Base-by-base conservation (phyloP, 164 flowering plant genomes). In the Cinnamomum micranthum region DNA sequence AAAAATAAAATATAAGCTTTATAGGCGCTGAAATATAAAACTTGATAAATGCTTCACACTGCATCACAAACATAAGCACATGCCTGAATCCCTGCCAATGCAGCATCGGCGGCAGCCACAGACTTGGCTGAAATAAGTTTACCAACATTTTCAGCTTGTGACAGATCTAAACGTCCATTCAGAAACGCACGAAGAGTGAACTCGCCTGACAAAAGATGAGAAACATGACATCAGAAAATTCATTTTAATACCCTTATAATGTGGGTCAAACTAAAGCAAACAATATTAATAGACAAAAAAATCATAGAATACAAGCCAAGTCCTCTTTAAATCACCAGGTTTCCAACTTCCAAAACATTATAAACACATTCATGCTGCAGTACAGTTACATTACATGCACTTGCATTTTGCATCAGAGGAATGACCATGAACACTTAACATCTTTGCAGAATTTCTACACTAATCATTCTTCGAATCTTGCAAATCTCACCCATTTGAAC, bases 131-230 rank as follows among this genome's bases (percentile, higher is more conserved):
- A 85, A 73, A 96, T 78, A 65, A 96, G 83, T 50, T 86, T 91
- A 69, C 80, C 93, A 78, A 93, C 88, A 81, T 88, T 89, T 86
- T 95, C 99, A 65, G 98, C 99, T 85, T 95, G 98, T 65, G 97
- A 85, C 41, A 95, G 97, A 81, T 95, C 98, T 71, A 95, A 83
- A 2, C 99, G 96, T n/a, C 99, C 99, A 88, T 95, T 93, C 22
- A 95, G 80, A 78, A 92, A 95, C 24, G 99, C 99, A 69, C 98
- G 92, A 20, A 92, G 88, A 35, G 99, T 95, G 81, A 95, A 95
- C 86, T 95, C 98, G 23, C 99, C 98, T 95, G 77, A 64, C 25
- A 75, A 33, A 72, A 41, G 52, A 28, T 31, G 12, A 73, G 50
- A n/a, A 69, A 41, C 11, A 11, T 1, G 15, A 20, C 9, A 51